phyloP scores from a whole-genome alignment of 495 filamentous ascomycete genomes.

The Elaphomyces granulatus region DNA sequence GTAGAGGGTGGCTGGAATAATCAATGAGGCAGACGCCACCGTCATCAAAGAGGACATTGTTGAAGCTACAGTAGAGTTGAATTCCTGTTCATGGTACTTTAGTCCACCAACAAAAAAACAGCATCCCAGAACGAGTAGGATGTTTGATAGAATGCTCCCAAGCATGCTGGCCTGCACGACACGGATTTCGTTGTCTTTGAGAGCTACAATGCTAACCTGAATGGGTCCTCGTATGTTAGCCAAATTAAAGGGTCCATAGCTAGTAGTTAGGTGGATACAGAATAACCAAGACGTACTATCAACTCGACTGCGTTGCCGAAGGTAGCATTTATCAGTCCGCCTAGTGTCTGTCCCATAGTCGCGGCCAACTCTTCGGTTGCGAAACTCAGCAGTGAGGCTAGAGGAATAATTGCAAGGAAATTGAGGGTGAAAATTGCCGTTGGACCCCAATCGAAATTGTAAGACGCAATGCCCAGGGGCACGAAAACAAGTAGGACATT shows the following conservation, averaged over 20 bases:
- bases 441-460: slow-evolving; percentile 19
- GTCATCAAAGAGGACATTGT: slow-evolving; percentile 96
- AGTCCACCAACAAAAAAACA: slow-evolving; percentile 76
- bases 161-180: slow-evolving; percentile 83
- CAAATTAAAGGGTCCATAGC: too few relatives aligned
- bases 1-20: slow-evolving; percentile 79
- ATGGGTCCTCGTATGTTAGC: too few relatives aligned
- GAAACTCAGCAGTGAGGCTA: slow-evolving; percentile 64
- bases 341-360: slow-evolving; percentile 64
- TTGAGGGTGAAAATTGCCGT: slow-evolving; percentile 62
- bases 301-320: slow-evolving; percentile 85
- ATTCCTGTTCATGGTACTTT: slow-evolving; percentile 79
- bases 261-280: not conserved
- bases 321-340: slow-evolving; percentile 71
- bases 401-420: slow-evolving; percentile 66
- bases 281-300: slow-evolving; percentile 65
- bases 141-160: slow-evolving; percentile 76
- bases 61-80: slow-evolving; percentile 78
- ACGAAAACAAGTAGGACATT: slow-evolving; percentile 71
- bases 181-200: slow-evolving; percentile 68
- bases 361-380: slow-evolving; percentile 72
- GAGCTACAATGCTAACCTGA: slow-evolving; percentile 92
- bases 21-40: slow-evolving; percentile 76
- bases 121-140: slow-evolving; percentile 84
- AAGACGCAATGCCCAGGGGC: slow-evolving; percentile 56